Conservation (phyloP, 257 asterid species). For the Salvia hispanica region DNA sequence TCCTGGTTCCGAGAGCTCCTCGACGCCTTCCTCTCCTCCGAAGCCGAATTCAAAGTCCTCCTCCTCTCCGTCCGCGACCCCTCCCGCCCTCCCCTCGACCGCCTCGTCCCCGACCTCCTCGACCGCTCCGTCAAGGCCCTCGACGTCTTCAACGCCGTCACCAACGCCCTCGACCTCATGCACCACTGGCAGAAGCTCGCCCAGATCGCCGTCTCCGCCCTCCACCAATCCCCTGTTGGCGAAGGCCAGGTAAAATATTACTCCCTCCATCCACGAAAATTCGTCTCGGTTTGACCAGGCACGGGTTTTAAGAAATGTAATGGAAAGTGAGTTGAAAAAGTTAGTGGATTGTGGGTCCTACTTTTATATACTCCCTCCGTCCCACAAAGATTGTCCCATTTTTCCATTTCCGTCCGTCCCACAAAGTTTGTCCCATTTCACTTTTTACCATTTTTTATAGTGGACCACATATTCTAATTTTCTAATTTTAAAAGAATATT, state of each 20-base stretch:
- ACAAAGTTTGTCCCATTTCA: too few species aligned
- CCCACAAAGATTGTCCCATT: too few species aligned
- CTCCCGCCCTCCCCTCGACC: constrained; percentile 72
- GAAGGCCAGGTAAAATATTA: constrained; percentile 85
- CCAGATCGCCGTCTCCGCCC: constrained; percentile 57
- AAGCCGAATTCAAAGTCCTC: constrained; percentile 72
- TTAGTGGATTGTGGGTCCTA: too few species aligned
- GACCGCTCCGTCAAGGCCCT: constrained; percentile 79
- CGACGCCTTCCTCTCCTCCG: constrained; percentile 76
- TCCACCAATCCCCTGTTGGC: constrained; percentile 58
- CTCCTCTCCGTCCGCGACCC: constrained; percentile 65
- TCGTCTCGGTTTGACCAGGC: too few species aligned
- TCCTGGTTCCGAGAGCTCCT: constrained; percentile 81
- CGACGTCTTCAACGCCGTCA: constrained; percentile 78
- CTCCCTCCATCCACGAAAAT: too few species aligned
- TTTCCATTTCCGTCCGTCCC: too few species aligned
- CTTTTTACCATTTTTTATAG: too few species aligned
- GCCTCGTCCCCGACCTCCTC: constrained; percentile 65
- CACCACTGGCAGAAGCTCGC: constrained; percentile 77
- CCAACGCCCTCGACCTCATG: constrained; percentile 77
- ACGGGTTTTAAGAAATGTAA: too few species aligned
- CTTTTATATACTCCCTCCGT: too few species aligned
- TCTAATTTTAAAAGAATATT: too few species aligned
- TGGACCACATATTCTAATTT: too few species aligned
- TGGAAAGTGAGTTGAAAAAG: too few species aligned